Conservation (phyloP, 768 basidiomycete genomes). For the Phylloporus sp. region DNA sequence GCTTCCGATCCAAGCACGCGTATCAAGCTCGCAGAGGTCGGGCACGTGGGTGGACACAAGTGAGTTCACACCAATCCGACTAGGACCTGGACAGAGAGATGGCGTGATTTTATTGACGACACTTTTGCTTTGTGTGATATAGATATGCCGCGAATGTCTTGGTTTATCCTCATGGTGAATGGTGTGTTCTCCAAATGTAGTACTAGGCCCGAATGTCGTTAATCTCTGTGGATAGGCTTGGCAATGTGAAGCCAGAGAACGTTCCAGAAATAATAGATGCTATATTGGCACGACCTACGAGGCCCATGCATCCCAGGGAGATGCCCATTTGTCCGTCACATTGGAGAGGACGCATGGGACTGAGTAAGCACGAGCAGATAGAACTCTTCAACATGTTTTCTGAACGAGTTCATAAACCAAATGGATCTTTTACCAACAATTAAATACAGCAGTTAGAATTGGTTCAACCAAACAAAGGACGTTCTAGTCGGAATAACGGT, state of each 20-base stretch:
- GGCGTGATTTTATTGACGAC: neutral
- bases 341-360: conserved; percentile 73
- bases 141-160: conserved; percentile 69
- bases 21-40: conserved; percentile 56
- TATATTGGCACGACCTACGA: conserved; percentile 30
- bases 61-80: conserved; percentile 33
- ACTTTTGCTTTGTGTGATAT: neutral
- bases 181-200: conserved; percentile 38
- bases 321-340: conserved; percentile 41
- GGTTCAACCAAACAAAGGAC: conserved; percentile 42
- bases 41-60: conserved; percentile 84
- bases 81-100: neutral
- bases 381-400: conserved; percentile 26
- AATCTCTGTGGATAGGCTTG: conserved; percentile 45
- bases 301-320: conserved; percentile 26
- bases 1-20: conserved; percentile 27
- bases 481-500: conserved; percentile 46
- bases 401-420: neutral
- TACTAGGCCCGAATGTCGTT: neutral
- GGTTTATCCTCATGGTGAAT: conserved; percentile 68
- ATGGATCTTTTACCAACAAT: neutral
- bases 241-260: conserved; percentile 52
- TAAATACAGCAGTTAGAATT: neutral
- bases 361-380: conserved; percentile 54
- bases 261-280: conserved; percentile 50